phyloP scores from a whole-genome alignment of 805 yeast genomes.

The Pichia thaimueangensis region DNA sequence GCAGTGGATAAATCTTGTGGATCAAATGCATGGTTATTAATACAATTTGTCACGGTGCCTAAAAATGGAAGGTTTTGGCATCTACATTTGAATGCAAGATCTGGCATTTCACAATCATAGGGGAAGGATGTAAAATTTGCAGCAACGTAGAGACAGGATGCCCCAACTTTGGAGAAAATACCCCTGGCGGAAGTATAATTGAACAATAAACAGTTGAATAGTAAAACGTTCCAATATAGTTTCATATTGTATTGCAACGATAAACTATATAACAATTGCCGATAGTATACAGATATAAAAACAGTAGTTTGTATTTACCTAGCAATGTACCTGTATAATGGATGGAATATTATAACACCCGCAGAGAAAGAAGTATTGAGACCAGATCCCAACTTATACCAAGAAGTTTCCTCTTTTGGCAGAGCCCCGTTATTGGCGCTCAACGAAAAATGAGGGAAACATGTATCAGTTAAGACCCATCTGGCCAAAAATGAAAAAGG shows the following conservation, averaged over 20 bases:
- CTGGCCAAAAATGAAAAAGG: slow-evolving; percentile 30
- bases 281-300: too few species aligned
- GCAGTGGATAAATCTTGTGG: slow-evolving; percentile 27
- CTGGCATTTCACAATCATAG: slow-evolving; percentile 29
- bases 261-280: too few species aligned
- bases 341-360: too few species aligned
- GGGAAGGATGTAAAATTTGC: slow-evolving; percentile 30
- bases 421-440: too few species aligned
- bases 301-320: too few species aligned
- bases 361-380: too few species aligned
- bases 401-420: too few species aligned
- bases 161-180: slow-evolving; percentile 31
- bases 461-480: too few species aligned
- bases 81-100: slow-evolving; percentile 31
- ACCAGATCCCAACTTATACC: too few species aligned
- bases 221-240: neutral
- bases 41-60: slow-evolving; percentile 32
- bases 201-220: neutral
- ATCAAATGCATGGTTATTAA: slow-evolving; percentile 26
- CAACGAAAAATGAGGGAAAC: too few species aligned
- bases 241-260: too few species aligned
- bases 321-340: too few species aligned
- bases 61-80: slow-evolving; percentile 30
- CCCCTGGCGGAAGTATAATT: slow-evolving; percentile 20
- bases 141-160: slow-evolving; percentile 32